Base-by-base conservation (phyloP, 352 stramenopile genomes). In the Hyaloperonospora brassicae region DNA sequence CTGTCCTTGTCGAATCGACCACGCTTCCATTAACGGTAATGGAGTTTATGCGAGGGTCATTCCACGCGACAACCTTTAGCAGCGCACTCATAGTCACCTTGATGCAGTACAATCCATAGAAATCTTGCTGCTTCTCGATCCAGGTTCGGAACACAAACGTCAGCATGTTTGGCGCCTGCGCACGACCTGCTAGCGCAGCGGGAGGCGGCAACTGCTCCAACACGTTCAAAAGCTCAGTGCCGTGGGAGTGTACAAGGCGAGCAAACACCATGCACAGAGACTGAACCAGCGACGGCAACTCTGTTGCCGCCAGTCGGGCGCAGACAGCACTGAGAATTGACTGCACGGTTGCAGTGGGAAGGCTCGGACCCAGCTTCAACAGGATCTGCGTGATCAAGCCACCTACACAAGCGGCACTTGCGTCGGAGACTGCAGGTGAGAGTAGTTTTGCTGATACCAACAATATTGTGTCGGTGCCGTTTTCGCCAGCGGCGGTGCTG, bases 221-320 rank as follows among this genome's bases (percentile, higher is more conserved):
- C 0, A 87, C 73, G 30, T 83, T 82, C 23, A 92, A 44, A 27
- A 93, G 73, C 35, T 86, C 74, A 2, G 35, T 47, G 5, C 83
- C 83, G 45, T 89, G 77, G 2, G 78, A 84, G 59, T 89, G 78
- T 21, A 90, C 70, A 38, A 93, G 72, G 7, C 79, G 77, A 40
- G 83, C 83, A 61, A 88, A 93, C 21, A 93, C 83, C 64, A 89
- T 76, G 49, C 80, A 93, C 25, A 93, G 61, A 50, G 79, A 86
- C 53, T 93, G 79, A 38, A 89, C 69, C 0, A 93, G 64, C 50
- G 79, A 88, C 10, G 83, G 79, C 12, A 90, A 66, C 47, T 86
- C 68, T 5, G 83, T 81, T 2, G 67, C 68, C 8, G 74, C 79
- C 17, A 93, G 72, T n/a, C 78, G 75, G 38, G 68, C 61, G 40